Evolutionary conservation across 1,139 yeast genomes (phyloP).

Genomic region (Pichia sp.): DNA sequence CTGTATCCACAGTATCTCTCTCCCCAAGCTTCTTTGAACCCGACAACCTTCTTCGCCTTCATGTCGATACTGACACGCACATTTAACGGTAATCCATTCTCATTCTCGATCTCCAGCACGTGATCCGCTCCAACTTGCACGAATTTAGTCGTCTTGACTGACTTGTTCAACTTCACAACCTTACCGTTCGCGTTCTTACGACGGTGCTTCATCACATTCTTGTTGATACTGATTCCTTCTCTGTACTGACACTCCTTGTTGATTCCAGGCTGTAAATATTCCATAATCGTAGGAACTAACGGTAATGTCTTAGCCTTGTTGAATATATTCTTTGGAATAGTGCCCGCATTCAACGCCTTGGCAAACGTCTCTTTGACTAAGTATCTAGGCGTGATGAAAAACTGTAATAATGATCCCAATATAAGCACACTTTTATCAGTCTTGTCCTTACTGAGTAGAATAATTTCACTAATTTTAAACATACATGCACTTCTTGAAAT

Average conservation of each 20-base stretch:
- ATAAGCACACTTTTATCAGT: constrained; percentile 39
- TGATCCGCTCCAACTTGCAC: constrained; percentile 70
- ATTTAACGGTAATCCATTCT: constrained; percentile 59
- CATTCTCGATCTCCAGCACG: constrained; percentile 57
- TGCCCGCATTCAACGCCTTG: constrained; percentile 47
- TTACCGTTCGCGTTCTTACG: constrained; percentile 38
- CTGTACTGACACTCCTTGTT: constrained; percentile 38
- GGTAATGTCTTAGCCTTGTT: constrained; percentile 71
- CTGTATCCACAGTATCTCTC: constrained; percentile 67
- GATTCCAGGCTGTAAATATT: constrained; percentile 34
- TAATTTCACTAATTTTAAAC: constrained; percentile 69
- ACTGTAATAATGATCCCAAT: constrained; percentile 74
- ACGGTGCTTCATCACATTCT: constrained; percentile 41
- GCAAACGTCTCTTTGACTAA: constrained; percentile 44
- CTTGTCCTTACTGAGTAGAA: constrained; percentile 45
- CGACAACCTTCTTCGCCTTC: constrained; percentile 58
- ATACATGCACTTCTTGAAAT: constrained; percentile 73
- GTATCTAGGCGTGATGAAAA: constrained; percentile 84
- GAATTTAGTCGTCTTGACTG: constrained; percentile 60
- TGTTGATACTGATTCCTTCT: constrained; percentile 74
- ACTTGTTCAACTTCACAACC: constrained; percentile 44
- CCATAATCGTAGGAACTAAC: constrained; percentile 65
- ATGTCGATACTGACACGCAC: constrained; percentile 81
- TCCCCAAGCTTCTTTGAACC: constrained; percentile 74
- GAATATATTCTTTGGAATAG: constrained; percentile 43